phyloP scores from a whole-genome alignment of 2,329 filamentous ascomycete species.

The Thielaviopsis euricoi region DNA sequence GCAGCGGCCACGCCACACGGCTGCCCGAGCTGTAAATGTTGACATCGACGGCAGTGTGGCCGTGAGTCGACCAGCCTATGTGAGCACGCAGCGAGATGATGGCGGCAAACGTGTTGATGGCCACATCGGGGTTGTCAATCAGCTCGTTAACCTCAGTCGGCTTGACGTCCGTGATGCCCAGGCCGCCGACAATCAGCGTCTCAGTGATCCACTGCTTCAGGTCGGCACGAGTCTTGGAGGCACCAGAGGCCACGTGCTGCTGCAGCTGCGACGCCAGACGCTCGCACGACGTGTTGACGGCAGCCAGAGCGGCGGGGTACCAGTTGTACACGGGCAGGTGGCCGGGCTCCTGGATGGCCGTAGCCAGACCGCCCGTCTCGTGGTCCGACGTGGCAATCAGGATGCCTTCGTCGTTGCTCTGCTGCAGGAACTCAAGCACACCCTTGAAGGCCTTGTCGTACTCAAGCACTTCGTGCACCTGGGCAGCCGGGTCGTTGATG shows the following conservation, averaged over 20 bases:
- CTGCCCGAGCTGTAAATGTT: constrained; percentile 81
- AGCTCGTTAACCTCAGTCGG: constrained; percentile 54
- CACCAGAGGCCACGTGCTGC: constrained; percentile 33
- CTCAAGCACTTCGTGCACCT: constrained; percentile 84
- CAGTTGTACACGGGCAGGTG: constrained; percentile 48
- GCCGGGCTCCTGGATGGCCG: constrained; percentile 49
- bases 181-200: constrained; percentile 47
- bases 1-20: constrained; percentile 43
- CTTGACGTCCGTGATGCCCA: constrained; percentile 62
- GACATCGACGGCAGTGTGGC: constrained; percentile 85
- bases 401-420: constrained; percentile 56
- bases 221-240: constrained; percentile 20
- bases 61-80: constrained; percentile 87
- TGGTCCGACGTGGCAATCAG: constrained; percentile 89
- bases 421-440: constrained; percentile 70
- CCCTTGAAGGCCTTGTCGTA: constrained; percentile 76
- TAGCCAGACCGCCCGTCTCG: constrained; percentile 79
- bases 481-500: constrained; percentile 66
- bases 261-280: constrained; percentile 47
- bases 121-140: constrained; percentile 36
- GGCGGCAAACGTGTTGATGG: constrained; percentile 51
- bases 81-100: constrained; percentile 80
- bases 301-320: constrained; percentile 65
- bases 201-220: constrained; percentile 50
- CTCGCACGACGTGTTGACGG: constrained; percentile 62